phyloP scores from a whole-genome alignment of 106 monocot genomes.

The Amphibolis antarctica region DNA sequence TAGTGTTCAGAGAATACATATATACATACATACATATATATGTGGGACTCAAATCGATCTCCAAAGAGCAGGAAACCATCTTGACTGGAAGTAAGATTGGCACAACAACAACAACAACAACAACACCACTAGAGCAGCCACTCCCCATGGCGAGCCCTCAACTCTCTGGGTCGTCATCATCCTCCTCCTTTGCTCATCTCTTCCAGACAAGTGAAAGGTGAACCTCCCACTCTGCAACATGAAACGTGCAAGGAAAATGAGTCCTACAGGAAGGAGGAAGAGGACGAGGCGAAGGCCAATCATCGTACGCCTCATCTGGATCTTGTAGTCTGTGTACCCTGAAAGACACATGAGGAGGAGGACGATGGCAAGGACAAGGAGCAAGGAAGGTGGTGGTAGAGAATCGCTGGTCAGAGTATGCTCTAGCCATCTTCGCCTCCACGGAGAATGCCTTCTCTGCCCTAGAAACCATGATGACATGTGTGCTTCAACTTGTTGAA shows the following conservation, averaged over 20 bases:
- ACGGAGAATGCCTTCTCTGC: conserved; percentile 35
- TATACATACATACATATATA: neutral
- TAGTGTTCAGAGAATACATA: too few species aligned
- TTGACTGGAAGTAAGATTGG: conserved; percentile 27
- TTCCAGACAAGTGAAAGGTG: conserved; percentile 20
- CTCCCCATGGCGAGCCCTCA: conserved; percentile 68
- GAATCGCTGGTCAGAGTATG: conserved; percentile 35
- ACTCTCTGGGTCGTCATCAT: conserved; percentile 25
- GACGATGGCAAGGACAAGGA: conserved; percentile 73
- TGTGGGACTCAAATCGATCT: neutral
- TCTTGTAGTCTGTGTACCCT: conserved; percentile 40
- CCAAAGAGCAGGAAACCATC: conserved; percentile 29
- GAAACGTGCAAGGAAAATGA: conserved; percentile 24
- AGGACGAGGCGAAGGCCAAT: conserved; percentile 30
- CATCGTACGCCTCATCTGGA: conserved; percentile 21
- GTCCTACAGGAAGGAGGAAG: conserved; percentile 24
- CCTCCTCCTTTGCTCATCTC: conserved; percentile 33
- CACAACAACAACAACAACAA: conserved; percentile 44
- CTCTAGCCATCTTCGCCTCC: conserved; percentile 61
- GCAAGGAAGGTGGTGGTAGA: conserved; percentile 47
- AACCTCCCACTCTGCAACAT: conserved; percentile 24
- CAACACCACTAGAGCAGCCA: conserved; percentile 37
- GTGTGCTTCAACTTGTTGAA: neutral
- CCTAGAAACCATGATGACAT: conserved; percentile 18
- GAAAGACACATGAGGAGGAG: conserved; percentile 54